Conservation (phyloP, 2,329 filamentous ascomycete species). For the Daldinia sp. region DNA sequence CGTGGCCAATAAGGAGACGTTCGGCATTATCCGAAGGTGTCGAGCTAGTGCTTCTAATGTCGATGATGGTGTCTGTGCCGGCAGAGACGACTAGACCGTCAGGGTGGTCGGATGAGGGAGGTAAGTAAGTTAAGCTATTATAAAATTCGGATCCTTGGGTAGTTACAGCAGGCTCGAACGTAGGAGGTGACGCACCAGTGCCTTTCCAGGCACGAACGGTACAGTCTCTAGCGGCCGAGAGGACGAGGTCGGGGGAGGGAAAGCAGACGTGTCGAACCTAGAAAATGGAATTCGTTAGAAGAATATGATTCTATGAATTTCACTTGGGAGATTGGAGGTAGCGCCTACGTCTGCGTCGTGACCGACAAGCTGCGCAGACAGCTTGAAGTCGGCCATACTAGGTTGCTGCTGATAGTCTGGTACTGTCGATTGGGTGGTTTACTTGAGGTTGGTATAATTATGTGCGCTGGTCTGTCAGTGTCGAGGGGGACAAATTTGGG, state of each 20-base stretch:
- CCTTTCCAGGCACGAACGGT: conserved; percentile 88
- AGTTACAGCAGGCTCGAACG: conserved; percentile 79
- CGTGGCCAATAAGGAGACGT: conserved; percentile 84
- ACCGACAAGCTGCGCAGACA: conserved; percentile 87
- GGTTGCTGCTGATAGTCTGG: background rate
- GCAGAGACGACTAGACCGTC: conserved; percentile 87
- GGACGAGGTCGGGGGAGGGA: conserved; percentile 72
- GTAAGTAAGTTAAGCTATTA: conserved; percentile 82
- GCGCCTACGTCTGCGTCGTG: conserved; percentile 89
- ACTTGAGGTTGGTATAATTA: no score
- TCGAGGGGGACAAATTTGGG: background rate
- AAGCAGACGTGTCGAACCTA: conserved; percentile 90
- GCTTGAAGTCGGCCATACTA: conserved; percentile 92
- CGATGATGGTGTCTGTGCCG: conserved; percentile 91
- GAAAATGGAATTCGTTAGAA: conserved; percentile 8
- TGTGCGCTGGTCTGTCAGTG: background rate
- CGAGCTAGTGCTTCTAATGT: conserved; percentile 78
- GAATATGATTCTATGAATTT: background rate
- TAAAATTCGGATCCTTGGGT: conserved; percentile 85
- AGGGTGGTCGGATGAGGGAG: conserved; percentile 71
- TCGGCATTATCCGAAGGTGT: conserved; percentile 79
- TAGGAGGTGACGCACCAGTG: conserved; percentile 68
- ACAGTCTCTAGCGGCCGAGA: conserved; percentile 91
- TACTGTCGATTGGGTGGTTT: no score
- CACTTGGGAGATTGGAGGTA: conserved; percentile 1